phyloP scores from a whole-genome alignment of 139 green algal species.

The Chlorella sp. region DNA sequence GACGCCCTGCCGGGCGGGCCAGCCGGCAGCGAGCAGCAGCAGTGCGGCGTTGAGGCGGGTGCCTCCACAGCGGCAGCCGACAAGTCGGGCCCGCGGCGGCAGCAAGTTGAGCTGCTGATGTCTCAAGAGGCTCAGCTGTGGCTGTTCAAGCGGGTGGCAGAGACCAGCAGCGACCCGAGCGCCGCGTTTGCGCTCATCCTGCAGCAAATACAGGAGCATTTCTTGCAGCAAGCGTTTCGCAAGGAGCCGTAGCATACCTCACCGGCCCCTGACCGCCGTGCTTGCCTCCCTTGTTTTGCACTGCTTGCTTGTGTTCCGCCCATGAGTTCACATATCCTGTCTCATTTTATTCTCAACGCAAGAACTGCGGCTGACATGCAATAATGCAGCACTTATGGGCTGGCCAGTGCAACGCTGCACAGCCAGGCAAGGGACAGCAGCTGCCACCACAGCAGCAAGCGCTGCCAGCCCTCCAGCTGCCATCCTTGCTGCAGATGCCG shows the following conservation, averaged over 20 bases:
- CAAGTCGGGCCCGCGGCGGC: not conserved
- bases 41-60: not conserved
- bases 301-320: no score
- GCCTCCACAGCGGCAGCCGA: not conserved
- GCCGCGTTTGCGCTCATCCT: not conserved
- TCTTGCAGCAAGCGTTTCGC: not conserved
- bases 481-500: no score
- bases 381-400: no score
- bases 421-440: no score
- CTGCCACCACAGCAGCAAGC: no score
- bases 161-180: not conserved
- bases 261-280: no score
- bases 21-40: not conserved
- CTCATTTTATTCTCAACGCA: no score
- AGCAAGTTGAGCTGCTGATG: slow-evolving; percentile 21
- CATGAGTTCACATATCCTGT: no score
- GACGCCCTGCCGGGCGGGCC: not conserved
- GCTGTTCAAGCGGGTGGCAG: slow-evolving; percentile 23
- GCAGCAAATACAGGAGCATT: slow-evolving; percentile 6
- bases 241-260: not conserved
- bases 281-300: no score
- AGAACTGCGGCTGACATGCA: no score
- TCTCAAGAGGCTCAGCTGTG: not conserved
- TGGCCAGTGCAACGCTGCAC: no score
- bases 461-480: no score